Percentiles rank a stretch among this genome's conserved stretches.
These are phyloP conservation scores for Glycyrrhiza uralensis DNA, from an alignment of 306 rosid genomes.

Conservation along the genomic window DNA sequence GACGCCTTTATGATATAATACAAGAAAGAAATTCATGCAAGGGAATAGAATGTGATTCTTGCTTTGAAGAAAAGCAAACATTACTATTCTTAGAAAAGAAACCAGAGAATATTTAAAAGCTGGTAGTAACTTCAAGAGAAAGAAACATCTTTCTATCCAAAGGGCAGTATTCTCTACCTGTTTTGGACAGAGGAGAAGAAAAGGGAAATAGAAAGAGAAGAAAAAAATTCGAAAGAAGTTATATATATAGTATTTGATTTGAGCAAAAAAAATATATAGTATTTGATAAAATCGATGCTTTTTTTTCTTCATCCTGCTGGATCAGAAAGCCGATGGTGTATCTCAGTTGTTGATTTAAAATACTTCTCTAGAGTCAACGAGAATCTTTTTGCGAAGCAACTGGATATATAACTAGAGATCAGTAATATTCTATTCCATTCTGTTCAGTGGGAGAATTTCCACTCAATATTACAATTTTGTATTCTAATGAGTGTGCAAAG, in stretches of 20 bases:
- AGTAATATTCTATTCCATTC: conserved; percentile 7
- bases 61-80: conserved; percentile 53
- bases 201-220: not conserved
- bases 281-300: conserved; percentile 21
- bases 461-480: conserved; percentile 21
- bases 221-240: not conserved
- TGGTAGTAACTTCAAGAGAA: conserved; percentile 44
- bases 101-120: conserved; percentile 40
- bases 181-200: not conserved
- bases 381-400: conserved; percentile 39
- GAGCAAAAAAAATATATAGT: too few relatives aligned
- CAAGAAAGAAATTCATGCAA: not conserved
- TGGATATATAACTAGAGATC: conserved; percentile 16
- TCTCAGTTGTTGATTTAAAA: conserved; percentile 22
- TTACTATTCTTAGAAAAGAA: conserved; percentile 39
- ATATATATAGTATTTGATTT: too few relatives aligned
- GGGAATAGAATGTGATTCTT: conserved; percentile 56
- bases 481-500: conserved; percentile 14
- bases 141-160: conserved; percentile 37
- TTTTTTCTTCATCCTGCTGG: conserved; percentile 27
- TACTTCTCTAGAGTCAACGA: conserved; percentile 28
- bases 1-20: conserved; percentile 11
- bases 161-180: conserved; percentile 31
- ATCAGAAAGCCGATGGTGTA: conserved; percentile 27
- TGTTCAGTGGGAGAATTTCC: conserved; percentile 20